Conservation (phyloP, 306 rosid species). For the Pyrus pyrifolia region DNA sequence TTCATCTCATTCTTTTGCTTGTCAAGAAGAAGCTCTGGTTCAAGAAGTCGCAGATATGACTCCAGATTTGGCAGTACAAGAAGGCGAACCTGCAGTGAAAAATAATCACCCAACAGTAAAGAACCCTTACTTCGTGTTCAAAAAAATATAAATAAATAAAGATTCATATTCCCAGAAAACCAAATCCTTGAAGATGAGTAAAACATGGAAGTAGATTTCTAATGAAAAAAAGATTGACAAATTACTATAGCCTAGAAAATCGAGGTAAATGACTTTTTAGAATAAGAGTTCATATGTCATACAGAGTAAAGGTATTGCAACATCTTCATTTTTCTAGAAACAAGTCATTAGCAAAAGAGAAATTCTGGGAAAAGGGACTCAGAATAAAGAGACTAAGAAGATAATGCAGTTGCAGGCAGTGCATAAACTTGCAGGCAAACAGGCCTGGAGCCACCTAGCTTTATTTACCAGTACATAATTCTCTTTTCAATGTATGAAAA, state of each 20-base stretch:
- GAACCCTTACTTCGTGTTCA: not conserved
- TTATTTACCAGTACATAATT: not conserved
- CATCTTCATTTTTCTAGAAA: not conserved
- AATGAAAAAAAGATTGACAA: not conserved
- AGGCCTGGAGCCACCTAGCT: not conserved
- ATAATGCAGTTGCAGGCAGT: not conserved
- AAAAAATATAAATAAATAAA: not conserved
- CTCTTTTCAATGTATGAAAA: not conserved
- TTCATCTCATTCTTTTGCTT: constrained; percentile 74
- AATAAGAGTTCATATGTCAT: not conserved
- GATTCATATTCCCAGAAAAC: constrained; percentile 7
- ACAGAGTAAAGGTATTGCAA: not conserved
- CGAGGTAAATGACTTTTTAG: not conserved
- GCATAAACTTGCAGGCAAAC: not conserved
- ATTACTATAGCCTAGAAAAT: not conserved
- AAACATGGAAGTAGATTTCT: not conserved
- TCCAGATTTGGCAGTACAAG: constrained; percentile 73
- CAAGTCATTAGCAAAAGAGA: not conserved
- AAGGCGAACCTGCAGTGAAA: constrained; percentile 53
- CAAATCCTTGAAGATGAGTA: not conserved
- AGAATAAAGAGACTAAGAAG: not conserved
- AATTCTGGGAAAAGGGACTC: not conserved
- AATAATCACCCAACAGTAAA: constrained; percentile 11
- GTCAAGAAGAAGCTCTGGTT: constrained; percentile 73
- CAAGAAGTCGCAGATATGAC: constrained; percentile 67